Evolutionary conservation across 1,284 basidiomycete species (phyloP), one percentile per base, ranked within the genome.

Genomic region (Acaromyces ingoldii): DNA sequence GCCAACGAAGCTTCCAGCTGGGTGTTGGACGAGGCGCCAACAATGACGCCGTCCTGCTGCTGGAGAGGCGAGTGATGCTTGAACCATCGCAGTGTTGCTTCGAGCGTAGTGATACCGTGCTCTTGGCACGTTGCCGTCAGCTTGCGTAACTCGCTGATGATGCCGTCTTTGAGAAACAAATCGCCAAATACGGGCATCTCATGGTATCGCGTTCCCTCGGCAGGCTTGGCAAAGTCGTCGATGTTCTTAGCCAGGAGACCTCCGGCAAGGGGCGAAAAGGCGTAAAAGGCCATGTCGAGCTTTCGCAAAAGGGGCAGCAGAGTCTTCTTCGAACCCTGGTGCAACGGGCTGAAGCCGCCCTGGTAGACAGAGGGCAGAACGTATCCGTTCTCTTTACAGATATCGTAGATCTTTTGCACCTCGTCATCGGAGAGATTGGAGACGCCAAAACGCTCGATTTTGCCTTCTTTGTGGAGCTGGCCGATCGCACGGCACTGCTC

Each of bases 321-420:
- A 15, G 54, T 57, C 1, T 49, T 13, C 34, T 66, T 61, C 10
- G 57, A 49, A 1, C 52, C 47, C 2, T 64, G 62, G 6, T 55
- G 55, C 42, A 69, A 51, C 7, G 53, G 46, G 37, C 64, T 67
- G 57, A 67, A 69, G 0, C 60, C 48, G 3, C 84, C 85, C 70
- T 88, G 85, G 68, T 87, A 87, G 1, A 80, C 83, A 0, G 82
- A 82, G 1, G 41, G 41, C 31, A 44, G 19, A 13, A 44, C 41
- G 17, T 13, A 26, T 9, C 41, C 41, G 15, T 44, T 9, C 22
- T 44, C 31, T 26, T 44, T n/a, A 26, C 48, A 50, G 9, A 50
- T 7, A 15, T 7, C 17, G 33, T 25, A 25, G 22, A 50, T 24
- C 13, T 50, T 10, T 17, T 48, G 10, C 19, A 50, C 38, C 22